Base-by-base conservation (phyloP, 2,329 filamentous ascomycete species). In the Neonectria faginata region DNA sequence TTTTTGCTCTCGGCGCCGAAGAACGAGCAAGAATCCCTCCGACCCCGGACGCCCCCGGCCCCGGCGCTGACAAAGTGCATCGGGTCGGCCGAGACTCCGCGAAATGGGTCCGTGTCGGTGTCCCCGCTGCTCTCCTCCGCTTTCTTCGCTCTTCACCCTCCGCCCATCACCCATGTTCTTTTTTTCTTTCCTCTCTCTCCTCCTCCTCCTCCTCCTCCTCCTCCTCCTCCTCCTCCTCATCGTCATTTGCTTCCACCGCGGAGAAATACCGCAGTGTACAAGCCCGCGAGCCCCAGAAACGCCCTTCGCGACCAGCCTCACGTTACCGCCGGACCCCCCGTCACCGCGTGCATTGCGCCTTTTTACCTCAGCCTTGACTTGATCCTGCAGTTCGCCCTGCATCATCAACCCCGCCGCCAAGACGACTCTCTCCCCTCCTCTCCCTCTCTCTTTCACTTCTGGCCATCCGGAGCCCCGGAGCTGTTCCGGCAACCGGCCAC, bases 401-500 rank as follows among this genome's bases (percentile, higher is more conserved):
- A 50, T 11, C 10, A 5, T 10, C 25, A 25, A 33, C 10, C 31
- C 31, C 10, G 31, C 3, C 9, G 9, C 31, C 10, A 33, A 33
- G 6, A 27, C 33, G 33, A 14, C 14, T 41, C 47, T 8, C 39
- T 51, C 6, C 27, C 44, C 39, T 20, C 20, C 41, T 41, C n/a
- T 20, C 2, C 47, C 5, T 14, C 44, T 27, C 45, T 29, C 14
- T 48, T 48, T 12, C 31, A 33, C 22, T 44, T 45, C 18, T 33
- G 39, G 22, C 5, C 48, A 5, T 29, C 42, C 60, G 52, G 39
- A 36, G 36, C 27, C 39, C 39, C 53, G 56, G 61, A 64, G 51
- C 20, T 12, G 50, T 51, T 56, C 61, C 61, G 61, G 27, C 36
- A 59, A 48, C 50, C 55, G 44, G 55, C 61, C 55, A 59, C 55